phyloP scores from a whole-genome alignment of 2,329 filamentous ascomycete genomes.

The Fusarium nygamai region DNA sequence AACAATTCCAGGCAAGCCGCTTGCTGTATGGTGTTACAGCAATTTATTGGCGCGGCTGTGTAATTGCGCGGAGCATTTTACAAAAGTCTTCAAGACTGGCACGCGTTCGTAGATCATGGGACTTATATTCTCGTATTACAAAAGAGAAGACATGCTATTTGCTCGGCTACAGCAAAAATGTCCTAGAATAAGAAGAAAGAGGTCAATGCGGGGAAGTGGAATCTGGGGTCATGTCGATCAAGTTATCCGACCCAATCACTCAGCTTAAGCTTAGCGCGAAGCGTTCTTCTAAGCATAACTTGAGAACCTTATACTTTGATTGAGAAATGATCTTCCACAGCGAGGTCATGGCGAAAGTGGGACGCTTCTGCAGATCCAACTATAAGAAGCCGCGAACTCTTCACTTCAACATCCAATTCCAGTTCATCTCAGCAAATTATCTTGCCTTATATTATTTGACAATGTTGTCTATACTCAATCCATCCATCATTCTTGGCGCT shows the following conservation, averaged over 20 bases:
- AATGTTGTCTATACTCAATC: neutral
- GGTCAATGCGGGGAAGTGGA: neutral
- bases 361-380: neutral
- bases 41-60: neutral
- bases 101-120: neutral
- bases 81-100: rapidly evolving
- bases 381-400: neutral
- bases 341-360: neutral
- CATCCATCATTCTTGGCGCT: neutral
- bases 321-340: neutral
- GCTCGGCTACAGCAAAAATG: neutral
- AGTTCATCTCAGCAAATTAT: neutral
- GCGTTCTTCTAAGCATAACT: neutral
- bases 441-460: rapidly evolving
- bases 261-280: neutral
- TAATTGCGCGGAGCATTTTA: neutral
- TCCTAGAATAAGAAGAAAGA: rapidly evolving
- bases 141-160: neutral
- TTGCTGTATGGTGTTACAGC: no score
- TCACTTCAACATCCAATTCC: neutral
- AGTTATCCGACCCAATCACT: neutral
- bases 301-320: neutral
- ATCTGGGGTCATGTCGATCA: neutral
- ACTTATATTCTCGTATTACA: no score
- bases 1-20: neutral